These are phyloP conservation scores for Trichophyton simii DNA, from an alignment of 2,329 filamentous ascomycete genomes.

Conservation along the genomic window DNA sequence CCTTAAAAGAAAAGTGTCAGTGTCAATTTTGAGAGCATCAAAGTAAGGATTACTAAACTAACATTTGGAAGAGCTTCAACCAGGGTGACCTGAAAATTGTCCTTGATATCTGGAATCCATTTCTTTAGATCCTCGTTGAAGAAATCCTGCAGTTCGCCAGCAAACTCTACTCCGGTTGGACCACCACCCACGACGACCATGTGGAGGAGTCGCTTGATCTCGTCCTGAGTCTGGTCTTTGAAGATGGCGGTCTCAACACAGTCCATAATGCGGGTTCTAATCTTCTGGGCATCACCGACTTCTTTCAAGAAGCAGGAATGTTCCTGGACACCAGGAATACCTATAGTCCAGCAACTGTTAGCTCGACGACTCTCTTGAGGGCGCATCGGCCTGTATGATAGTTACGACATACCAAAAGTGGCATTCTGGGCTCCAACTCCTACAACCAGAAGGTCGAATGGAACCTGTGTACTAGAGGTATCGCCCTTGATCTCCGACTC, in stretches of 20 bases:
- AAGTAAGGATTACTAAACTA: conserved; percentile 20
- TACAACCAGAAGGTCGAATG: conserved; percentile 96
- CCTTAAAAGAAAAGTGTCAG: conserved; percentile 19
- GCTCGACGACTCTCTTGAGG: not conserved
- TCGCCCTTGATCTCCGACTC: conserved; percentile 85
- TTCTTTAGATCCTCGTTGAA: conserved; percentile 98
- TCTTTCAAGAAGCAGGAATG: conserved; percentile 98
- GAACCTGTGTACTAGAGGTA: conserved; percentile 70
- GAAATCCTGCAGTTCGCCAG: conserved; percentile 95
- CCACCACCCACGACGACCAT: conserved; percentile 95
- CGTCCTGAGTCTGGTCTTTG: conserved; percentile 82
- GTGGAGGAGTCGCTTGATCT: conserved; percentile 87
- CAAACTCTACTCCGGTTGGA: conserved; percentile 95
- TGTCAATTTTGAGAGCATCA: not conserved
- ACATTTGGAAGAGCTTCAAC: conserved; percentile 93
- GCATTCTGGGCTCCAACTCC: conserved; percentile 97
- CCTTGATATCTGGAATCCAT: conserved; percentile 88
- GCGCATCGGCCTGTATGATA: not conserved
- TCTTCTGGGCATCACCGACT: conserved; percentile 87
- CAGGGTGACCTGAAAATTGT: conserved; percentile 92
- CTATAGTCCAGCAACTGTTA: conserved; percentile 21
- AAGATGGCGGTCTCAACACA: conserved; percentile 97
- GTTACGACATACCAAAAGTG: conserved; percentile 59
- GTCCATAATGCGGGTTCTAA: conserved; percentile 99
- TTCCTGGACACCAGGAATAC: conserved; percentile 86